These are phyloP conservation scores for Botrytis squamosa DNA, from an alignment of 2,329 filamentous ascomycete species.

Conservation along the genomic window DNA sequence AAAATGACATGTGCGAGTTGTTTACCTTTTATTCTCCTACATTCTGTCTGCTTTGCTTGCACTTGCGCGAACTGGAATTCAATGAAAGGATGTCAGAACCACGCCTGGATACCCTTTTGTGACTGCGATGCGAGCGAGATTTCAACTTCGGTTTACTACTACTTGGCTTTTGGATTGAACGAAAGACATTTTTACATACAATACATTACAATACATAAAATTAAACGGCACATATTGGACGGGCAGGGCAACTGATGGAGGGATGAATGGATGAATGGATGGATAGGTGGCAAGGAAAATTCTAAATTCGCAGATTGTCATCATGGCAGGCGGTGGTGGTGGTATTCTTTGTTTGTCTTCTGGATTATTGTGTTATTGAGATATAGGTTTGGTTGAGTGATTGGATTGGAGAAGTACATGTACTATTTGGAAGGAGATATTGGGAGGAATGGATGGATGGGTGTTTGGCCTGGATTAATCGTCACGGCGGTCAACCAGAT, in stretches of 20 bases:
- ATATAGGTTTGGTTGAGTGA: background rate
- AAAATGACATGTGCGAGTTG: constrained; percentile 14
- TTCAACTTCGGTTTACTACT: constrained; percentile 10
- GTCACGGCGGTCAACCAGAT: background rate
- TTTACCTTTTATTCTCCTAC: constrained; percentile 7
- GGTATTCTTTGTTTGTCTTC: background rate
- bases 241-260: constrained; percentile 1
- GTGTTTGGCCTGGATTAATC: background rate
- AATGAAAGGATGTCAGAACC: background rate
- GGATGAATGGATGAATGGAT: constrained; percentile 12
- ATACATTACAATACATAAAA: constrained; percentile 6
- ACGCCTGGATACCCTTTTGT: constrained; percentile 17
- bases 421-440: constrained; percentile 3
- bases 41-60: constrained; percentile 5
- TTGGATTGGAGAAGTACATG: background rate
- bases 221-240: constrained; percentile 7
- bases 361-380: constrained; percentile 16
- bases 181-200: constrained; percentile 4
- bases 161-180: background rate
- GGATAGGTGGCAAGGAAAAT: constrained; percentile 10
- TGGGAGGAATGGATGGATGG: background rate
- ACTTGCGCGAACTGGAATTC: background rate
- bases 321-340: background rate
- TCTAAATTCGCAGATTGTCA: constrained; percentile 1
- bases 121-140: constrained; percentile 16